Base-by-base conservation (phyloP, 1,284 basidiomycete species). In the Naganishia sp. region DNA sequence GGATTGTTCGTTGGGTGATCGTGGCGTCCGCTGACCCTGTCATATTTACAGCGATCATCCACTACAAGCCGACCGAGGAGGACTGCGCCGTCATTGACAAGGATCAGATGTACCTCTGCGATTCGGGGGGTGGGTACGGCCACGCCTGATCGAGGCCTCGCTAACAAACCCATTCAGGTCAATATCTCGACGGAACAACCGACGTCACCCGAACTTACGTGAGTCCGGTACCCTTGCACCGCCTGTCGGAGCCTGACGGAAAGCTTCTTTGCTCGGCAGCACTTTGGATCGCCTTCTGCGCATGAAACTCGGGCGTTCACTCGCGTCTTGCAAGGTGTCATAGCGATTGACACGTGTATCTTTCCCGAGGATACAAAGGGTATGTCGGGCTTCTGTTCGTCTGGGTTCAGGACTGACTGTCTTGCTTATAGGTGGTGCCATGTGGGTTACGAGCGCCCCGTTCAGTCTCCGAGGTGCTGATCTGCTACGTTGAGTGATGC, bases 321-420 rank as follows among this genome's bases (percentile, higher is more conserved):
- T 0, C 85, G 94, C 18, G 96, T 99, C 1, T 82, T 99, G 54
- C 94, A 99, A 81, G 95, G 95, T 0, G 92, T 98, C 75, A 96
- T 99, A 68, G 87, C 72, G 71, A 70, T 79, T n/a, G 95, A 96
- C 77, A 85, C 85, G 0, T 87, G 88, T 11, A 77, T 97, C 7
- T 93, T 97, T 79, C 95, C 95, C 0, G 84, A 82, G 57, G 92
- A 92, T 21, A 96, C 93, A 0, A 92, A 92, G 31, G 93, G 90
- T 68, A 67, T 63, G 73, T 71, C 10, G n/a, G 21, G 9, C 15
- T 42, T 21, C 31, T 18, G 15, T 25, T n/a, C 18, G 9, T 2
- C 13, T 63, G 17, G 23, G 13, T 11, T 9, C 17, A 28, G 15
- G 52, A 21, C 63, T 52, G 31, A 58, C 32, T 23, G n/a, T 15